Evolutionary conservation across 2,329 filamentous ascomycete genomes (phyloP), one percentile per base, ranked within the genome.

Genomic region (Fusarium sp.): DNA sequence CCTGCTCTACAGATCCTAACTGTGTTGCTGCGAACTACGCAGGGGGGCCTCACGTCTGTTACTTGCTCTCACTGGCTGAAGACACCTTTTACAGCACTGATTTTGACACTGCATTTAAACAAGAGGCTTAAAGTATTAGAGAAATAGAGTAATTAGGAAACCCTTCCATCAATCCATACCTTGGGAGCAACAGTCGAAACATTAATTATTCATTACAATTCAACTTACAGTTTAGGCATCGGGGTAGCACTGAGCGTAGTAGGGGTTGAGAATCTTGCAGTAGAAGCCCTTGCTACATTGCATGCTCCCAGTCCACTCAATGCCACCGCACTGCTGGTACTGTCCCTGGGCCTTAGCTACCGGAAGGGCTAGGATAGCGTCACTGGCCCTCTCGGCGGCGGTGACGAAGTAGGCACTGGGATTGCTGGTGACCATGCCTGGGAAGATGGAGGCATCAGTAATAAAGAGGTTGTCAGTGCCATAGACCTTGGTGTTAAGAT

Each of bases 401-500:
- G 51, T 48, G 13, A 58, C 51, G 4, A 58, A 23, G 27, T 58
- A 58, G 13, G 56, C 17, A 6, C 56, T 58, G 0, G 56, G 56
- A 6, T 58, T 58, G 0, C 51, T 33, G 15, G 56, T 58, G 6
- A 58, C 56, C 56, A 58, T 58, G 14, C 56, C 56, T 0, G 56
- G 56, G 27, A 57, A 58, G 18, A 58, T 57, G 6, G 56, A 58
- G 8, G 56, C 56, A 6, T 58, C 56, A 7, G 27, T 36, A 11
- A 58, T 25, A 7, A 58, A 58, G 13, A 58, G 56, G 11, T 58
- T 58, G 21, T 58, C 56, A 15, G 56, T 58, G 29, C 56, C 56
- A 17, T 48, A 57, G 11, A 58, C 56, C 35, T 58, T 58, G 27
- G 56, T 57, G 56, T 58, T 58, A 17, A 58, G 41, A 10, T 58